Conservation (phyloP, 371 early-diverging fungal species). For the Rhizopus stolonifer region DNA sequence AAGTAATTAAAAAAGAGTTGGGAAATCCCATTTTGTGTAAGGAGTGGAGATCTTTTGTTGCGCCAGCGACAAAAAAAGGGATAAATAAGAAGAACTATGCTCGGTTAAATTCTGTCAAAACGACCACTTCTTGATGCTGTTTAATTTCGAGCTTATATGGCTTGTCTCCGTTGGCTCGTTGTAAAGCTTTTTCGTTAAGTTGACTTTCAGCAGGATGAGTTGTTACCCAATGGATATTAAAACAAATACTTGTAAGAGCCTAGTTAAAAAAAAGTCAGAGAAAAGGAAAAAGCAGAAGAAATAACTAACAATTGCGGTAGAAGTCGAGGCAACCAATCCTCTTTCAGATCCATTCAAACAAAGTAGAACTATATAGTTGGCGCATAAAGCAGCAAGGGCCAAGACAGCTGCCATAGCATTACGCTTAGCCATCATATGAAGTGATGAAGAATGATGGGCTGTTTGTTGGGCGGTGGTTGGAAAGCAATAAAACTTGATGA, state of each 20-base stretch:
- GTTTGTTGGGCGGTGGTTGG: slow-evolving; percentile 37
- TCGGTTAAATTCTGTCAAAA: slow-evolving; percentile 39
- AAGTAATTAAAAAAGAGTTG: background rate
- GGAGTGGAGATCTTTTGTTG: background rate
- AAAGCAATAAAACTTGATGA: slow-evolving; percentile 44
- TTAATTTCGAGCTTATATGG: slow-evolving; percentile 45
- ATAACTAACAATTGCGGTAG: slow-evolving; percentile 30
- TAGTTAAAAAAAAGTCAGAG: background rate
- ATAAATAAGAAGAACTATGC: slow-evolving; percentile 5
- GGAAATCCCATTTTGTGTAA: no score
- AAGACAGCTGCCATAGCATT: slow-evolving; percentile 42
- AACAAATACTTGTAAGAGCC: slow-evolving; percentile 29
- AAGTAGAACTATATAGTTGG: slow-evolving; percentile 43
- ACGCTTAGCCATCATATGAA: slow-evolving; percentile 51
- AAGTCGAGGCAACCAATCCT: slow-evolving; percentile 40
- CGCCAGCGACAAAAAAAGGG: background rate
- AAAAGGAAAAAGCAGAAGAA: slow-evolving; percentile 1
- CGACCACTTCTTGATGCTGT: slow-evolving; percentile 50
- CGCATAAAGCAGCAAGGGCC: slow-evolving; percentile 32
- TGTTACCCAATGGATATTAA: slow-evolving; percentile 44
- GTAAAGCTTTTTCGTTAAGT: slow-evolving; percentile 29
- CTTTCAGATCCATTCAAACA: slow-evolving; percentile 31
- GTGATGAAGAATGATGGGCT: slow-evolving; percentile 29
- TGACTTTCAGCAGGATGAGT: slow-evolving; percentile 40
- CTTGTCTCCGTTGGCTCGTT: slow-evolving; percentile 36